These are phyloP conservation scores for Calonectria pseudoturangicola DNA, from an alignment of 2,329 filamentous ascomycete species.

Conservation along the genomic window DNA sequence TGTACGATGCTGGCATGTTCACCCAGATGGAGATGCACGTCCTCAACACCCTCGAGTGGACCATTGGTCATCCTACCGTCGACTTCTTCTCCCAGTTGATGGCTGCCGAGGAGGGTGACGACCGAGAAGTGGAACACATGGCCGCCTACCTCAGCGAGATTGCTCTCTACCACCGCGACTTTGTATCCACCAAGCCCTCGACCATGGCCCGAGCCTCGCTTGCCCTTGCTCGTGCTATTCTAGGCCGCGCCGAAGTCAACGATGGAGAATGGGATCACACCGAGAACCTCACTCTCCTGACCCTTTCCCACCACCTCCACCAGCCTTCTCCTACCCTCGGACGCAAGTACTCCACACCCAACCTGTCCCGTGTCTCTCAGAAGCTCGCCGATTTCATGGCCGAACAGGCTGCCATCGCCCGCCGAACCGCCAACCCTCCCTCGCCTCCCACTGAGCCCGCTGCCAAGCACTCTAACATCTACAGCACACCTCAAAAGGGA, in stretches of 20 bases:
- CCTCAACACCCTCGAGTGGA: conserved; percentile 96
- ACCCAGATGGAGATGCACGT: conserved; percentile 99
- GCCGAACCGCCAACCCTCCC: conserved; percentile 71
- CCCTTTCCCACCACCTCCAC: conserved; percentile 75
- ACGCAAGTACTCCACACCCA: conserved; percentile 75
- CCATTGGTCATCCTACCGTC: conserved; percentile 95
- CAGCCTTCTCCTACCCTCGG: conserved; percentile 75
- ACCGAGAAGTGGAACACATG: conserved; percentile 95
- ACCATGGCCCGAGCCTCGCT: conserved; percentile 92
- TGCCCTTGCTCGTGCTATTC: conserved; percentile 89
- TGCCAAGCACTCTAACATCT: conserved; percentile 76
- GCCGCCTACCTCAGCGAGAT: conserved; percentile 96
- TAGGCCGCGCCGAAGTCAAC: conserved; percentile 85
- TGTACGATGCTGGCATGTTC: conserved; percentile 99
- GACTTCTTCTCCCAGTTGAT: conserved; percentile 95
- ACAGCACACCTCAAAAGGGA: conserved; percentile 87
- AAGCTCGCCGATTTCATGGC: conserved; percentile 76
- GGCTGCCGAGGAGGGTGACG: conserved; percentile 84
- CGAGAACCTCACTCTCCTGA: conserved; percentile 79
- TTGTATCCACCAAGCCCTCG: conserved; percentile 93
- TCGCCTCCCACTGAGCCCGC: conserved; percentile 75
- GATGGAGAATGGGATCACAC: conserved; percentile 85
- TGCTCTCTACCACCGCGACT: conserved; percentile 96
- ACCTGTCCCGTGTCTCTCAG: conserved; percentile 72
- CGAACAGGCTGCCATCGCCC: conserved; percentile 74